Evolutionary conservation across 2,329 filamentous ascomycete genomes (phyloP).

Genomic region (Botrytis hyacinthi): DNA sequence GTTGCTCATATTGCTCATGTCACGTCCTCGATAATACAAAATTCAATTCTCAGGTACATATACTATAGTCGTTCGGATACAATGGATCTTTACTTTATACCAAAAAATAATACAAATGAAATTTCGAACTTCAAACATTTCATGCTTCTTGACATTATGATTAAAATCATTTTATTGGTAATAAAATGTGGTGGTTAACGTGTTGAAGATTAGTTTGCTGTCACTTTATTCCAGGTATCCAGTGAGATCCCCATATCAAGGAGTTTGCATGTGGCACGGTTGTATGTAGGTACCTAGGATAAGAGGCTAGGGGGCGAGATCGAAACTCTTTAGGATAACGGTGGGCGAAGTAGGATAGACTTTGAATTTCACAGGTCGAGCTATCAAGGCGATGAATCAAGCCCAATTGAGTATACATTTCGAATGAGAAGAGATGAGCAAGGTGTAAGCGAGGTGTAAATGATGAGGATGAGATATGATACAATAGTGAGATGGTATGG

Average conservation of each 20-base stretch:
- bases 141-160: background rate
- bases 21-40: constrained; percentile 23
- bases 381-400: background rate
- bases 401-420: background rate
- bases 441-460: background rate
- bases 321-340: background rate
- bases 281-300: background rate
- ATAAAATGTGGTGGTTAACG: background rate
- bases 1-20: constrained; percentile 27
- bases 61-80: constrained; percentile 21
- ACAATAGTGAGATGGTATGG: background rate
- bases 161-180: too few relatives aligned
- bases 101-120: constrained; percentile 18
- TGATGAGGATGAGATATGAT: background rate
- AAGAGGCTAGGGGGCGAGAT: background rate
- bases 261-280: background rate
- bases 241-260: background rate
- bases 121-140: background rate
- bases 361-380: background rate
- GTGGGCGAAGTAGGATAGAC: background rate
- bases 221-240: too few relatives aligned
- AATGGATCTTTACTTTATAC: constrained; percentile 14
- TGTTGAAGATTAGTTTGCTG: background rate
- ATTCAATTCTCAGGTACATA: constrained; percentile 30
- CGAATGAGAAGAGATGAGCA: background rate